These are phyloP conservation scores for Candida pseudoglaebosa DNA, from an alignment of 805 yeast genomes.

Conservation along the genomic window DNA sequence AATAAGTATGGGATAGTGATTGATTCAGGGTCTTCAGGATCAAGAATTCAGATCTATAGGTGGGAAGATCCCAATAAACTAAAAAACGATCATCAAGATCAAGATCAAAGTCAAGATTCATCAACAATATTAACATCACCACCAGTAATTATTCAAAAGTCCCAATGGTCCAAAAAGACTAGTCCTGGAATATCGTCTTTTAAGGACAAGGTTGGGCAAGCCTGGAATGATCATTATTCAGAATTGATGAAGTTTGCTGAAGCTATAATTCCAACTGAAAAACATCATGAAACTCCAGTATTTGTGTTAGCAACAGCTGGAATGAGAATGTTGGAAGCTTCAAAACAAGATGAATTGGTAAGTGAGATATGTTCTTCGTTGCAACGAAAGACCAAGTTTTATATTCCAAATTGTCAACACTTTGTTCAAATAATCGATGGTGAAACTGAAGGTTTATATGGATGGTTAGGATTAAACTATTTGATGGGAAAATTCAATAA, in stretches of 20 bases:
- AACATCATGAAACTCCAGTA: conserved; percentile 70
- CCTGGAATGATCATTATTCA: conserved; percentile 71
- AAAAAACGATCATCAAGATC: conserved; percentile 12
- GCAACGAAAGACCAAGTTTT: conserved; percentile 52
- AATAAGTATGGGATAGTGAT: conserved; percentile 76
- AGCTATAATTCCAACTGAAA: conserved; percentile 58
- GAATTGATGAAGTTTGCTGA: conserved; percentile 67
- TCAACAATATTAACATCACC: conserved; percentile 48
- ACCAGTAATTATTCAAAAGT: conserved; percentile 61
- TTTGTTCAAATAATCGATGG: conserved; percentile 90
- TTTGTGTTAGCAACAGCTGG: conserved; percentile 97
- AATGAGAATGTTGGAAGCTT: conserved; percentile 70
- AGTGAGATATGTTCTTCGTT: conserved; percentile 57
- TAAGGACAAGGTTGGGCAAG: conserved; percentile 42
- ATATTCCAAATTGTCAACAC: conserved; percentile 54
- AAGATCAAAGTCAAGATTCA: no score
- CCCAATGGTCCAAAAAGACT: conserved; percentile 68
- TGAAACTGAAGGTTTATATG: conserved; percentile 89
- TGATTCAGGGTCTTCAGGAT: conserved; percentile 96
- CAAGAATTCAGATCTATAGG: conserved; percentile 75
- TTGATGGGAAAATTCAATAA: conserved; percentile 61
- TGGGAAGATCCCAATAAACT: conserved; percentile 54
- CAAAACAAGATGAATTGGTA: conserved; percentile 52
- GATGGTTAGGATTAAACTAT: conserved; percentile 92
- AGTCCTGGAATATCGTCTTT: conserved; percentile 82